These are phyloP conservation scores for Staphylotrichum tortipilum DNA, from an alignment of 495 filamentous ascomycete genomes.

Conservation along the genomic window DNA sequence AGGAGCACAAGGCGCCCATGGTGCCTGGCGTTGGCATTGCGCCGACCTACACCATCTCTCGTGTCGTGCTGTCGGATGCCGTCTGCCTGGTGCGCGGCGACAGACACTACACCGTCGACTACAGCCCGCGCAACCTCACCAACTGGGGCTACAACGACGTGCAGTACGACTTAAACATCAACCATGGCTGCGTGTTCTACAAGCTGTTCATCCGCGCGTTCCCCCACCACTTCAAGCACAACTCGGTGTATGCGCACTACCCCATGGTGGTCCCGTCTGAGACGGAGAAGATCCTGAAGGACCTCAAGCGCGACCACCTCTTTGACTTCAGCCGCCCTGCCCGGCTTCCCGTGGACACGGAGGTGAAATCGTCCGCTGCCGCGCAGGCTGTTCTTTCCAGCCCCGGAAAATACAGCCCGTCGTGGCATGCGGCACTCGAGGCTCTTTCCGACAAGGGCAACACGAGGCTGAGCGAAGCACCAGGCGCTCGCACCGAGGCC, in stretches of 20 bases:
- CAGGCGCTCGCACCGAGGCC: constrained; percentile 58
- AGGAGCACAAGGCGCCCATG: constrained; percentile 67
- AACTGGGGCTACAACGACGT: constrained; percentile 61
- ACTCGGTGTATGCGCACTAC: constrained; percentile 83
- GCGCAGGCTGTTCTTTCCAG: constrained; percentile 56
- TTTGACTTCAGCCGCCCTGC: constrained; percentile 63
- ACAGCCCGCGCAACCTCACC: constrained; percentile 66
- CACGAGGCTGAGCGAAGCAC: constrained; percentile 45
- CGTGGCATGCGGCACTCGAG: constrained; percentile 51
- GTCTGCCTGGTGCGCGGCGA: constrained; percentile 80
- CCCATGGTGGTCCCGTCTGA: constrained; percentile 68
- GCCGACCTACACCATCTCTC: constrained; percentile 73
- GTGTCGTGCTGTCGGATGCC: constrained; percentile 78
- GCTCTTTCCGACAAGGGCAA: constrained; percentile 42
- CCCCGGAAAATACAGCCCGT: constrained; percentile 52
- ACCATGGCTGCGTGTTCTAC: constrained; percentile 79
- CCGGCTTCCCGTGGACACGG: constrained; percentile 41
- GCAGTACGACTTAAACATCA: constrained; percentile 46
- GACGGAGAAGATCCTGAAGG: constrained; percentile 63
- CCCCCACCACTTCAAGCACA: constrained; percentile 66
- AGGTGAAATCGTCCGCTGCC: constrained; percentile 52
- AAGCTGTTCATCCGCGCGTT: constrained; percentile 74
- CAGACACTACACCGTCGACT: constrained; percentile 71
- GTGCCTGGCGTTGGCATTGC: constrained; percentile 72
- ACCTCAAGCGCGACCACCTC: constrained; percentile 59